phyloP scores from a whole-genome alignment of 2,329 filamentous ascomycete genomes.

The Simplicillium sp. region DNA sequence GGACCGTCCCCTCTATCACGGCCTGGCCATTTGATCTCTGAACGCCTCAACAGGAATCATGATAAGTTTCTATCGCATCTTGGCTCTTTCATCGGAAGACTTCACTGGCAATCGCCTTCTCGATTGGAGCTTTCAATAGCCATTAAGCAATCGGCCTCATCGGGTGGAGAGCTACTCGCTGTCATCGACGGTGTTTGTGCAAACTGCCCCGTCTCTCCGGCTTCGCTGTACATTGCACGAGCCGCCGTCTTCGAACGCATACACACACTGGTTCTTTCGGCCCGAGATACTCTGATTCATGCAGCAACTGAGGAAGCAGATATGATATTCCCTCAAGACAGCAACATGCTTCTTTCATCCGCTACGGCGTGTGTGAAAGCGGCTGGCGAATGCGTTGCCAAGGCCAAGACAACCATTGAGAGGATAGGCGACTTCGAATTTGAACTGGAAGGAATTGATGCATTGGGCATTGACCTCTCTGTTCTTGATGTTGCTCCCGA shows the following conservation, averaged over 20 bases:
- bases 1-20: slow-evolving; percentile 53
- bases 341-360: slow-evolving; percentile 63
- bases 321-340: slow-evolving; percentile 72
- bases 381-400: slow-evolving; percentile 83
- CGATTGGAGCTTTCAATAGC: slow-evolving; percentile 73
- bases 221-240: slow-evolving; percentile 58
- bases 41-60: slow-evolving; percentile 69
- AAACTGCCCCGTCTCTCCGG: slow-evolving; percentile 60
- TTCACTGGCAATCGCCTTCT: slow-evolving; percentile 88
- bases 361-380: slow-evolving; percentile 84
- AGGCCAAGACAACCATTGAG: slow-evolving; percentile 77
- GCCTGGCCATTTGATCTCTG: slow-evolving; percentile 70
- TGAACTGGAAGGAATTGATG: slow-evolving; percentile 49
- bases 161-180: slow-evolving; percentile 68
- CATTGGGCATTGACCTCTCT: slow-evolving; percentile 46
- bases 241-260: slow-evolving; percentile 72
- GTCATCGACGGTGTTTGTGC: slow-evolving; percentile 77
- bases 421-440: slow-evolving; percentile 86
- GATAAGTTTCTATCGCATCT: slow-evolving; percentile 85
- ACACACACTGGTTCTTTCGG: slow-evolving; percentile 69
- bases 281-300: slow-evolving; percentile 66
- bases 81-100: slow-evolving; percentile 80
- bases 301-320: slow-evolving; percentile 64
- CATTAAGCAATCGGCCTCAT: slow-evolving; percentile 73
- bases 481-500: slow-evolving; percentile 34